phyloP scores from a whole-genome alignment of 495 filamentous ascomycete genomes.

The Choiromyces venosus region DNA sequence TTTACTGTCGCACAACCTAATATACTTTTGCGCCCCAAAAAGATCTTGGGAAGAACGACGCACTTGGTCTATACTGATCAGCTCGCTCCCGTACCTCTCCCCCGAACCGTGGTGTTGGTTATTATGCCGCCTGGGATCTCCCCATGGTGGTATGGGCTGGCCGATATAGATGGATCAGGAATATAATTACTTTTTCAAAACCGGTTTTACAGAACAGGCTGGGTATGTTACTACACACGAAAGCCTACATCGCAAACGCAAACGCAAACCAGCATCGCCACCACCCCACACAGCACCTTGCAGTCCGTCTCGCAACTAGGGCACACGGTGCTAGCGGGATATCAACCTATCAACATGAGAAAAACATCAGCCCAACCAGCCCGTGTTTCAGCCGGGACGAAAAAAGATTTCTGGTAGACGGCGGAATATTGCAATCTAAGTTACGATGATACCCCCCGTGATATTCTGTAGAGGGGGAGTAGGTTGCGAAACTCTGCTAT shows the following conservation, averaged over 20 bases:
- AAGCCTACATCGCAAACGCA: neutral
- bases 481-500: neutral
- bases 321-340: neutral
- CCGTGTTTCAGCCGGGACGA: neutral
- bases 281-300: neutral
- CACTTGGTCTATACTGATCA: neutral
- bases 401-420: neutral
- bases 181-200: neutral
- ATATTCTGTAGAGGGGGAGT: neutral
- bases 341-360: neutral
- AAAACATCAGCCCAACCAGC: neutral
- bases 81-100: neutral
- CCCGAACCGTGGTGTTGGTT: neutral
- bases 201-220: neutral
- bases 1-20: neutral
- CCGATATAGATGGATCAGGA: neutral
- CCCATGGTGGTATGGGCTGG: neutral
- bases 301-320: neutral
- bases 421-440: neutral
- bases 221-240: too few relatives aligned
- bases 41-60: neutral
- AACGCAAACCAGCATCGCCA: neutral
- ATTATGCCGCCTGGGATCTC: neutral
- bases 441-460: neutral
- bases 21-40: neutral